Evolutionary conservation across 176 grass and related monocot species (phyloP).

Genomic region (Lolium rigidum): DNA sequence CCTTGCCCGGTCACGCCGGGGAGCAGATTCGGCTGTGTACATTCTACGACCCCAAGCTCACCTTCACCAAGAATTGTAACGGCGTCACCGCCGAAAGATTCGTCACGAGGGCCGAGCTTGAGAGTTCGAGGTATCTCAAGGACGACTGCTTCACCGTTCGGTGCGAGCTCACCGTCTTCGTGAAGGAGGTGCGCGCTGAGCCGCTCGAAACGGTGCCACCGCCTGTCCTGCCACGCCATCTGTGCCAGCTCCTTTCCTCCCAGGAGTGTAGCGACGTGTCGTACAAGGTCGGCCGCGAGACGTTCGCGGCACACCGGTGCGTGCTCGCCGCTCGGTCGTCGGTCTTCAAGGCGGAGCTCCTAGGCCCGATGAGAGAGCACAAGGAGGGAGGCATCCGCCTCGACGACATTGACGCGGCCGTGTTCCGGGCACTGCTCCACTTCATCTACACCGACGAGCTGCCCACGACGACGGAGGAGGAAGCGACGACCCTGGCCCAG

Average conservation of each 20-base stretch:
- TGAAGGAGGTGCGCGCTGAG: background rate
- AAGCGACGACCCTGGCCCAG: background rate
- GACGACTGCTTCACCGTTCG: conserved; percentile 15
- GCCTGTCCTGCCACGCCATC: background rate
- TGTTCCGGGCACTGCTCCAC: conserved; percentile 44
- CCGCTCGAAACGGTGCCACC: background rate
- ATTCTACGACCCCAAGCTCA: background rate
- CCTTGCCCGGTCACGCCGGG: background rate
- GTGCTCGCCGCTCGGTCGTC: conserved; percentile 45
- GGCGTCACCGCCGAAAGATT: background rate
- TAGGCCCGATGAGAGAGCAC: conserved; percentile 36
- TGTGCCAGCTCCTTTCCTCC: conserved; percentile 21
- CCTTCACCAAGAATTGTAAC: background rate
- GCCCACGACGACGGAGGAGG: background rate
- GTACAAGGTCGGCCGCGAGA: conserved; percentile 31
- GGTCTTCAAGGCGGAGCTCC: conserved; percentile 44
- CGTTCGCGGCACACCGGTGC: conserved; percentile 25
- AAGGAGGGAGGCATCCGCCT: conserved; percentile 8
- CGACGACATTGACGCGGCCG: conserved; percentile 19
- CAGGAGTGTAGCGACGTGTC: conserved; percentile 31
- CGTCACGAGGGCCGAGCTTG: background rate
- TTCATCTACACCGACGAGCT: conserved; percentile 49
- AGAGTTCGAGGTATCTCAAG: background rate
- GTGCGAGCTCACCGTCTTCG: conserved; percentile 22
- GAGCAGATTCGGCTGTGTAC: background rate